Evolutionary conservation across 352 stramenopile genomes (phyloP).

Genomic region (Globisporangium rhizosaccharum): DNA sequence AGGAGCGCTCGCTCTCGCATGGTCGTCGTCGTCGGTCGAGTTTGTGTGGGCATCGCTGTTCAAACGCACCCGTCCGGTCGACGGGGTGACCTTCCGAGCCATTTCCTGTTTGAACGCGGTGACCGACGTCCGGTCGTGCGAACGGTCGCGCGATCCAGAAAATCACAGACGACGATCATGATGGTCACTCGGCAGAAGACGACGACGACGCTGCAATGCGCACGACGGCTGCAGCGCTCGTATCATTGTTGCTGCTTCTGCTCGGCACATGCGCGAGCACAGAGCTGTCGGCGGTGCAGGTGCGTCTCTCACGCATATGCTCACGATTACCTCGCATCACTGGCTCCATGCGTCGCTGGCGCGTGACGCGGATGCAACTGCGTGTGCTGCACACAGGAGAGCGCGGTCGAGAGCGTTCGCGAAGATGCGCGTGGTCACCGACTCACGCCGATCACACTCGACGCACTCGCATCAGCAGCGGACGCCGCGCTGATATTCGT

Average conservation of each 20-base stretch:
- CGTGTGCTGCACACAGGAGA: background rate
- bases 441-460: background rate
- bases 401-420: background rate
- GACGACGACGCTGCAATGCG: background rate
- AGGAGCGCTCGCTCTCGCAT: background rate
- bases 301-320: background rate
- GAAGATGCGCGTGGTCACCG: background rate
- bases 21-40: too few relatives aligned
- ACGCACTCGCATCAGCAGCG: background rate
- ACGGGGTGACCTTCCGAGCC: too few relatives aligned
- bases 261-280: background rate
- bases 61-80: too few relatives aligned
- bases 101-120: too few relatives aligned
- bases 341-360: background rate
- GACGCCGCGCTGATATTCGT: background rate
- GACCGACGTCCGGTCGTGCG: too few relatives aligned
- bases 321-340: background rate
- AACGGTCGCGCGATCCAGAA: too few relatives aligned
- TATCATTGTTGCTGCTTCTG: constrained; percentile 4
- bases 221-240: background rate
- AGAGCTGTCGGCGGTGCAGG: constrained; percentile 16
- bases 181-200: background rate
- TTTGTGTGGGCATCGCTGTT: too few relatives aligned
- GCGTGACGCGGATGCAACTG: background rate
- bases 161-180: background rate